Evolutionary conservation across 2,329 filamentous ascomycete genomes (phyloP).

Genomic region (Sarocladium oryzae): DNA sequence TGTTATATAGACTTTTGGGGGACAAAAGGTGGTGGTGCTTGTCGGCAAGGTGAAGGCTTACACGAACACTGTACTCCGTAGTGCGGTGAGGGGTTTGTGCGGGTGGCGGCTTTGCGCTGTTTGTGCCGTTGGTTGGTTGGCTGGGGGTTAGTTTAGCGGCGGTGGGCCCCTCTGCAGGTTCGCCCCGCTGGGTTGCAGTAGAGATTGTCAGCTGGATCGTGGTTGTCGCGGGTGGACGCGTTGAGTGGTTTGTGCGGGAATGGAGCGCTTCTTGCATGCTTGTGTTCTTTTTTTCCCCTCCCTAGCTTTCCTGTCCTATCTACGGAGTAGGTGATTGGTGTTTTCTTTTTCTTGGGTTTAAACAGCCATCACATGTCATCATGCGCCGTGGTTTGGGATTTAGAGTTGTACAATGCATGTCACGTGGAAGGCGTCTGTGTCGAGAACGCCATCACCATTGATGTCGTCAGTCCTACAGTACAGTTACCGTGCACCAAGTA

Average conservation of each 20-base stretch:
- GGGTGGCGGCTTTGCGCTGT: slow-evolving; percentile 3
- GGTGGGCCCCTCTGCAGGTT: slow-evolving; percentile 1
- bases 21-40: neutral
- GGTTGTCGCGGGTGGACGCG: slow-evolving; percentile 5
- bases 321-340: neutral
- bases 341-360: too few species aligned
- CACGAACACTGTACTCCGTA: neutral
- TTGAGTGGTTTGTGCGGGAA: slow-evolving; percentile 9
- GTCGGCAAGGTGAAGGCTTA: neutral
- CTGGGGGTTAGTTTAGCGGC: neutral
- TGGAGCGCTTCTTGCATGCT: neutral
- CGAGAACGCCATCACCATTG: too few species aligned
- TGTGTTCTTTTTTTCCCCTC: neutral
- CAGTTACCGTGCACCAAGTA: too few species aligned
- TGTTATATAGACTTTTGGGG: slow-evolving; percentile 7
- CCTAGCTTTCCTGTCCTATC: too few species aligned
- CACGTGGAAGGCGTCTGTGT: too few species aligned
- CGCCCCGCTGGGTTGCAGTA: slow-evolving; percentile 4
- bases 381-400: neutral
- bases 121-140: slow-evolving; percentile 1
- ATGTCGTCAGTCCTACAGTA: too few species aligned
- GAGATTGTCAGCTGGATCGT: neutral
- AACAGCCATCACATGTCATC: neutral
- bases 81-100: slow-evolving; percentile 7
- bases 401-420: too few species aligned